Conservation (phyloP, 148 eudicot genomes). For the Cornus controversa region DNA sequence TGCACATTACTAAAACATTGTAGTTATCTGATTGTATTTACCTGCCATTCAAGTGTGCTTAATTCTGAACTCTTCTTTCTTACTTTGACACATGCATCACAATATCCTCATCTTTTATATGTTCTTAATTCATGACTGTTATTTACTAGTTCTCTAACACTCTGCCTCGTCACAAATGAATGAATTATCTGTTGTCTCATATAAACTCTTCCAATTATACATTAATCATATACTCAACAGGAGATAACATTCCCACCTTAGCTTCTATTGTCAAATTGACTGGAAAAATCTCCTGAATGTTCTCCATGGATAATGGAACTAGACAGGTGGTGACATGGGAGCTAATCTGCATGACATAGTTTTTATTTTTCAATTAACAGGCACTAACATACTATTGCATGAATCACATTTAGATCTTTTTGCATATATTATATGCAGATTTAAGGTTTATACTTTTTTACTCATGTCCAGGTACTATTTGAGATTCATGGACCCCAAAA, state of each 20-base stretch:
- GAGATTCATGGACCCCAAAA: slow-evolving; percentile 95
- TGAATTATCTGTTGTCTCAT: not conserved
- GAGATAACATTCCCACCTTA: not conserved
- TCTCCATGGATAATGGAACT: not conserved
- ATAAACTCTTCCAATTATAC: not conserved
- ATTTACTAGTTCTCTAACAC: too few relatives aligned
- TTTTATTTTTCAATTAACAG: not conserved
- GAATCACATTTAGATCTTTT: not conserved
- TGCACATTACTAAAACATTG: too few relatives aligned
- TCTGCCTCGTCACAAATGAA: too few relatives aligned
- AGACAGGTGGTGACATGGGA: not conserved
- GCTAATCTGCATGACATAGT: not conserved
- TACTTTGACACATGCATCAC: not conserved
- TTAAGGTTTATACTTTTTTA: not conserved
- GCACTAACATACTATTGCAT: not conserved
- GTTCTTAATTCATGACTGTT: not conserved
- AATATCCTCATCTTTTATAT: not conserved
- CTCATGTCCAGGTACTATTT: slow-evolving; percentile 78
- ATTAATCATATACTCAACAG: not conserved
- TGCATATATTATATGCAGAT: not conserved
- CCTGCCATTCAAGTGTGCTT: not conserved
- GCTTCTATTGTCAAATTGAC: not conserved
- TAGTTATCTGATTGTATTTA: not conserved
- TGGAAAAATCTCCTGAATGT: not conserved
- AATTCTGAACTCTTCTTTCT: not conserved